Evolutionary conservation across 1,139 yeast genomes (phyloP).

Genomic region (Williopsis jadinii): DNA sequence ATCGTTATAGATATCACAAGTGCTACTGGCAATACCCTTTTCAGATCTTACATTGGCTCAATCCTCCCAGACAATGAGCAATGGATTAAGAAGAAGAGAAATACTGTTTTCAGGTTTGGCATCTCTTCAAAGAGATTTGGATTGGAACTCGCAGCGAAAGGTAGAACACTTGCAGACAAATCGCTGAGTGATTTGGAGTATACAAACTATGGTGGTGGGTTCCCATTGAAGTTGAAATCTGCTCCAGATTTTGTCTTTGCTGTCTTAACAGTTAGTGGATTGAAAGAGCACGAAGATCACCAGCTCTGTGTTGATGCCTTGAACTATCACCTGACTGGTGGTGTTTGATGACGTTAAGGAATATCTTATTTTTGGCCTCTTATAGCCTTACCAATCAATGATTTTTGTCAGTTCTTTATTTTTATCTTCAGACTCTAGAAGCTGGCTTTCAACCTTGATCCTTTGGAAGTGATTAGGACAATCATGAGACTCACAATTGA

Average conservation of each 20-base stretch:
- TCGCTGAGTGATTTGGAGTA: conserved; percentile 30
- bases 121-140: conserved; percentile 38
- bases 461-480: conserved; percentile 32
- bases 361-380: background rate
- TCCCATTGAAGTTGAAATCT: conserved; percentile 33
- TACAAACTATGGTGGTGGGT: conserved; percentile 43
- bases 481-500: conserved; percentile 29
- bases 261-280: conserved; percentile 41
- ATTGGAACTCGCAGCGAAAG: conserved; percentile 29
- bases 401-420: conserved; percentile 4
- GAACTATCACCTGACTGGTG: background rate
- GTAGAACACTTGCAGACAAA: conserved; percentile 28
- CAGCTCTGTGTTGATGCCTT: conserved; percentile 24
- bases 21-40: conserved; percentile 34
- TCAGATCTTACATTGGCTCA: conserved; percentile 31
- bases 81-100: conserved; percentile 40
- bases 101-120: conserved; percentile 34
- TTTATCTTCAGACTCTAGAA: conserved; percentile 9
- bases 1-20: conserved; percentile 39
- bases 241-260: conserved; percentile 32
- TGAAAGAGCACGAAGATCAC: conserved; percentile 43
- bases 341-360: background rate
- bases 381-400: conserved; percentile 8
- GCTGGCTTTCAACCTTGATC: conserved; percentile 21
- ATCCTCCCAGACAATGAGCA: conserved; percentile 37